phyloP scores from a whole-genome alignment of 2,329 filamentous ascomycete genomes.

The Fusarium fracticaudum region DNA sequence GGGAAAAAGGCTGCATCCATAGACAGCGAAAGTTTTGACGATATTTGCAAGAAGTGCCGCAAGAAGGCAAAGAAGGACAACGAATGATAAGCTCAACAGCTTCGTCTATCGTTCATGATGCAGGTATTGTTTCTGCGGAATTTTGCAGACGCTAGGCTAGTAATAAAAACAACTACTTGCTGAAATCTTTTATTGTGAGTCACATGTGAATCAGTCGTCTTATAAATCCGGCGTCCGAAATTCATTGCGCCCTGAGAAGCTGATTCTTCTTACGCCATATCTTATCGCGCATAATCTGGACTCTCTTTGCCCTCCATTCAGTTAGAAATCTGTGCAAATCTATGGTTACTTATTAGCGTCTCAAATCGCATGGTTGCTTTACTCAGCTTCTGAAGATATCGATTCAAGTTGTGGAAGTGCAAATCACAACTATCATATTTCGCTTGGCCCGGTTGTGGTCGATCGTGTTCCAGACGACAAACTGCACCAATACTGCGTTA shows the following conservation, averaged over 20 bases:
- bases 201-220: accelerated
- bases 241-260: accelerated
- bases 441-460: too few species aligned
- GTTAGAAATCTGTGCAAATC: neutral
- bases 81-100: accelerated
- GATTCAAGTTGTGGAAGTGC: too few species aligned
- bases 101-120: too few species aligned
- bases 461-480: too few species aligned
- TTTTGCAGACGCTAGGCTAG: neutral
- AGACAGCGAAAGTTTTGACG: accelerated
- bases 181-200: accelerated
- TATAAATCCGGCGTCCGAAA: neutral
- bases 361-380: accelerated
- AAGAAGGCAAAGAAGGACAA: neutral
- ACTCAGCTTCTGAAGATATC: too few species aligned
- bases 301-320: accelerated
- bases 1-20: accelerated
- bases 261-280: neutral
- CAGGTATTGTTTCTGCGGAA: accelerated
- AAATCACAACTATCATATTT: too few species aligned
- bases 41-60: neutral
- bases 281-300: accelerated
- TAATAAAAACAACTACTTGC: accelerated
- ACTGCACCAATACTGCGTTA: too few species aligned
- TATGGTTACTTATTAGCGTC: too few species aligned